Conservation (phyloP, 176 grass and related monocot genomes). For the Oryza nivara region DNA sequence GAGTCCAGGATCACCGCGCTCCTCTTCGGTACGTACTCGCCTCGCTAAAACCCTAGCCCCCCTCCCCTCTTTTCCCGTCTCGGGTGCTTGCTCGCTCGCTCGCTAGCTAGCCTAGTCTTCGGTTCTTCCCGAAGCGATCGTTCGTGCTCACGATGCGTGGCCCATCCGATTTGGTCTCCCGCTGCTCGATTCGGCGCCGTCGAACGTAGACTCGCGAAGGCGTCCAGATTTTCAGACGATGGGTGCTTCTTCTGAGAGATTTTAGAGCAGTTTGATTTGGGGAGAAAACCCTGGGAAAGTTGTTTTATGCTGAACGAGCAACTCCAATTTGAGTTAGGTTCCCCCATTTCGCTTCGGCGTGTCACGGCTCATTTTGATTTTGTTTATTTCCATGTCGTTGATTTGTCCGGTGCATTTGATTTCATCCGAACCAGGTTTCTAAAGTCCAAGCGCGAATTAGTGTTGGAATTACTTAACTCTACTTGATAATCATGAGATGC, state of each 20-base stretch:
- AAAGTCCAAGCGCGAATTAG: not conserved
- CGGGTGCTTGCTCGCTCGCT: too few species aligned
- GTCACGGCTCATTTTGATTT: not conserved
- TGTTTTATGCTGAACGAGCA: not conserved
- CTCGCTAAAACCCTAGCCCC: constrained; percentile 17
- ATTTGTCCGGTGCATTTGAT: not conserved
- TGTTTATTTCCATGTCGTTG: not conserved
- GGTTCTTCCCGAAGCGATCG: not conserved
- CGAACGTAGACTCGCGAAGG: too few species aligned
- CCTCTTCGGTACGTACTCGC: constrained; percentile 35
- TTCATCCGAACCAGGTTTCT: not conserved
- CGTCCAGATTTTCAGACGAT: not conserved
- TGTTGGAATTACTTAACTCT: not conserved
- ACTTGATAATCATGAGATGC: not conserved
- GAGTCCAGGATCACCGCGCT: constrained; percentile 53
- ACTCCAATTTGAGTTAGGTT: not conserved
- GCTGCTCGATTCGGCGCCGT: too few species aligned
- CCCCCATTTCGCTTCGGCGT: not conserved
- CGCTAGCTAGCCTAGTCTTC: not conserved
- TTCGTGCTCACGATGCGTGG: too few species aligned
- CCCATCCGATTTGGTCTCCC: too few species aligned
- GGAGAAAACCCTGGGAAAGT: not conserved
- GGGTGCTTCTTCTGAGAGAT: not conserved
- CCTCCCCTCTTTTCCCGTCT: not conserved
- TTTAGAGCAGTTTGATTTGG: not conserved